Evolutionary conservation across 2,329 filamentous ascomycete species (phyloP).

Genomic region (Fusarium chlamydosporum): DNA sequence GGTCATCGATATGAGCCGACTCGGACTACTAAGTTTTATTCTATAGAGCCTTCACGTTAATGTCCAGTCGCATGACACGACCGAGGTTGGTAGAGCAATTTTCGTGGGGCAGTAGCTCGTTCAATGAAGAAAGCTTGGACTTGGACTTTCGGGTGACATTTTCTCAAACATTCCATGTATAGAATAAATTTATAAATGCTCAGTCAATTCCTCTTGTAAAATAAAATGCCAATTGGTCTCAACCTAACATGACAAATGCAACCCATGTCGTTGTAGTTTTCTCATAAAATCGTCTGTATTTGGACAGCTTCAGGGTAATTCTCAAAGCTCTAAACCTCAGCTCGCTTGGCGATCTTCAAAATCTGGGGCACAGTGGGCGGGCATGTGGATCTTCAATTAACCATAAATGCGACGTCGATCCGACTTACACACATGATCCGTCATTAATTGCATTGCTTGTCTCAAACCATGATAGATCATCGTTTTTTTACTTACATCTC

Average conservation of each 20-base stretch:
- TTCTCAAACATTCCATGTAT: too few relatives aligned
- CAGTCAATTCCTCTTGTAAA: not conserved
- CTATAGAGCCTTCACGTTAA: not conserved
- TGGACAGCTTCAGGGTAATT: constrained; percentile 32
- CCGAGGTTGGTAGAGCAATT: too few relatives aligned
- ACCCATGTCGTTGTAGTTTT: not conserved
- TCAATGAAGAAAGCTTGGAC: not conserved
- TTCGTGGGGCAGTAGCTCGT: too few relatives aligned
- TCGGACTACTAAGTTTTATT: not conserved
- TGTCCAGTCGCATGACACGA: not conserved
- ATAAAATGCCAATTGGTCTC: not conserved
- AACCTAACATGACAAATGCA: not conserved
- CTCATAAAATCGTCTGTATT: not conserved
- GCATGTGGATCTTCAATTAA: constrained; percentile 15
- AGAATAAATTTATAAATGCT: not conserved
- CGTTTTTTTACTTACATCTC: not conserved
- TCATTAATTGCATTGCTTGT: not conserved
- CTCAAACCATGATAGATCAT: not conserved
- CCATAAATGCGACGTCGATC: not conserved
- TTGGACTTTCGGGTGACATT: not conserved
- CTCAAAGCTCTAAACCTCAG: not conserved
- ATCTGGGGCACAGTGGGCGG: not conserved
- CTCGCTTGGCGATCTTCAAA: not conserved
- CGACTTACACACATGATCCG: not conserved
- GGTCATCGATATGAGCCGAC: constrained; percentile 13